Conservation (phyloP, 495 filamentous ascomycete genomes). For the Aspergillus homomorphus region DNA sequence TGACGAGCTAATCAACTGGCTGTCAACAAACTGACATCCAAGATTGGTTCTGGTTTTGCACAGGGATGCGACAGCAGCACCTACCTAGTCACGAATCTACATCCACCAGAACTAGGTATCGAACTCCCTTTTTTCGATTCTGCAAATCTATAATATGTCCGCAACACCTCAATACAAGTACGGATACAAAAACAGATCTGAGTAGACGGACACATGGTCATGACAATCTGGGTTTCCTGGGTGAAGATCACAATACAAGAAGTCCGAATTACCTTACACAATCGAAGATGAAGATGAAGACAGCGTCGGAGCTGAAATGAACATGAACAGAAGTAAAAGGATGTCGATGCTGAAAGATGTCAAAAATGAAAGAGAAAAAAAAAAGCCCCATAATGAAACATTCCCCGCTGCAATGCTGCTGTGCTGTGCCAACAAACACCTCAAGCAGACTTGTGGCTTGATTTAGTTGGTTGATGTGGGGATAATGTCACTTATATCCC, state of each 20-base stretch:
- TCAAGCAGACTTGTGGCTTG: conserved; percentile 10
- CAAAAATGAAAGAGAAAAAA: conserved; percentile 1
- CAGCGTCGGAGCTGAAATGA: too few species aligned
- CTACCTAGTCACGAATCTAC: too few species aligned
- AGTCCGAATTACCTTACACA: neutral
- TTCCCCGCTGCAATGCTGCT: conserved; percentile 2
- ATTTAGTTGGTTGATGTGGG: neutral
- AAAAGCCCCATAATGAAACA: conserved; percentile 11
- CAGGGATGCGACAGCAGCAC: too few species aligned
- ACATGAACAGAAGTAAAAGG: neutral
- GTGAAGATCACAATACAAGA: neutral
- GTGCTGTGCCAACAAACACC: conserved; percentile 6
- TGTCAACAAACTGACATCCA: too few species aligned
- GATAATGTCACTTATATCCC: neutral
- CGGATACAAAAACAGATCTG: neutral
- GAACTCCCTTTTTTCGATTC: too few species aligned
- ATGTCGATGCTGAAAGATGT: conserved; percentile 9
- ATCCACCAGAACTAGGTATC: too few species aligned
- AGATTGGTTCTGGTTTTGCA: too few species aligned
- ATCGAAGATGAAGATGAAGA: neutral
- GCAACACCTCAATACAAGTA: neutral
- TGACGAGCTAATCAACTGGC: too few species aligned
- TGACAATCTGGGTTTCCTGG: neutral
- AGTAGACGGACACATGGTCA: neutral
- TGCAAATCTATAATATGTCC: neutral